Base-by-base conservation (phyloP, 768 basidiomycete species). In the Pleurotus tuoliensis region DNA sequence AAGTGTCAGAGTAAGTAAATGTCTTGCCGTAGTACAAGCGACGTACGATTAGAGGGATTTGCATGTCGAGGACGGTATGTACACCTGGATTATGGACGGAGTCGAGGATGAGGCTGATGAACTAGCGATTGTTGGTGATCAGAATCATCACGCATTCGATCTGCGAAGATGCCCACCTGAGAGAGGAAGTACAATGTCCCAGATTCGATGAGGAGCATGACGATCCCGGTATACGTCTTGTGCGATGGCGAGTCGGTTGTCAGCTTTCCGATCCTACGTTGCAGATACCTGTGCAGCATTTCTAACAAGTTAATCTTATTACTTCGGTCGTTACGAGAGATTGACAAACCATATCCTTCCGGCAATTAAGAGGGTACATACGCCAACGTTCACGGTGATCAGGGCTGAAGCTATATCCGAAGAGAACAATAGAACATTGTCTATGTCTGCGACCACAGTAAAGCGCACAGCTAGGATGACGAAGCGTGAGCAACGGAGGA, bases 81-180 rank as follows among this genome's bases (percentile, higher is more conserved):
- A 53, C 51, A 37, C 51, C 51, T 39, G 37, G 51, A 41, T 53
- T 53, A 18, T 53, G 51, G 20, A 53, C 15, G 9, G 37, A 37
- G n/a, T 53, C 51, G 15, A 53, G 51, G 20, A 53, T 40, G n/a
- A 53, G 51, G 39, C 51, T 41, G 24, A 53, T 37, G 39, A 53
- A 43, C 51, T 53, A 39, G 24, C 20, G 18, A 11, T n/a, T 25
- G 27, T 34, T n/a, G 24, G 18, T 5, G 41, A 2, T 20, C 11
- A 25, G 38, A 2, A 41, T 7, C 6, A 11, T 3, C 16, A 24
- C 12, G 12, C 39, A n/a, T 13, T 18, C 6, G 39, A 8, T 30
- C 8, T 5, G 6, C 1, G 13, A 13, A 50, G 13, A 15, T 11
- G 27, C 51, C 8, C 22, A 53, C 51, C 24, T 53, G 51, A 40